phyloP scores from a whole-genome alignment of 306 rosid genomes.

The Casuarina glauca region DNA sequence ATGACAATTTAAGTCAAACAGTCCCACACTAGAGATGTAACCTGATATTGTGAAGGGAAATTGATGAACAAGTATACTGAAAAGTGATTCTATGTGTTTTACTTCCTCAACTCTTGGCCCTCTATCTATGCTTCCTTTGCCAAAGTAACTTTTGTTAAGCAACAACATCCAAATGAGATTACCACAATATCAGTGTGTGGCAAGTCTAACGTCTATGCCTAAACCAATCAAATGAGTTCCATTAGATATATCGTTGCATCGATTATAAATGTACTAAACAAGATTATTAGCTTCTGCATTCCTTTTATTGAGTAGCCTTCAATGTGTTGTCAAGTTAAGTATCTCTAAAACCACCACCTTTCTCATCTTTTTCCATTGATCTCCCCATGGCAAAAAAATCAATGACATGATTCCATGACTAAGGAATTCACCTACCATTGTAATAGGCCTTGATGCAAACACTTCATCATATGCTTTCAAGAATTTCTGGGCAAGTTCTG shows the following conservation, averaged over 20 bases:
- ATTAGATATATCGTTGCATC: no score
- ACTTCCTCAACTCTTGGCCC: no score
- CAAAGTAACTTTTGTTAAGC: slow-evolving; percentile 6
- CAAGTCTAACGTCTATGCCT: slow-evolving; percentile 28
- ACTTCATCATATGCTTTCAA: slow-evolving; percentile 41
- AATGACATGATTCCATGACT: slow-evolving; percentile 14
- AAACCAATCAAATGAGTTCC: slow-evolving; percentile 7
- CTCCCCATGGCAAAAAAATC: slow-evolving; percentile 26
- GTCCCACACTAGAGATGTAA: slow-evolving; percentile 15
- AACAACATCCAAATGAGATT: slow-evolving; percentile 32
- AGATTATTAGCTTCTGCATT: slow-evolving; percentile 40
- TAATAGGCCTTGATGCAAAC: slow-evolving; percentile 43
- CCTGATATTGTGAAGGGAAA: not conserved
- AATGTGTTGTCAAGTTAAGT: no score
- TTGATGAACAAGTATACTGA: no score
- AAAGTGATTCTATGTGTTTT: no score
- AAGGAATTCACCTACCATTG: slow-evolving; percentile 4
- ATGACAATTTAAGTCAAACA: slow-evolving; percentile 45
- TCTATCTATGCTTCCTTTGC: no score
- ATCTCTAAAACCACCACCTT: slow-evolving; percentile 9
- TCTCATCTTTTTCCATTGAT: slow-evolving; percentile 42
- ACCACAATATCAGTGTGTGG: slow-evolving; percentile 25
- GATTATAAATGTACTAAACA: slow-evolving; percentile 26
- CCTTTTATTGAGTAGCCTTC: slow-evolving; percentile 22
- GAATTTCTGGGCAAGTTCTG: slow-evolving; percentile 35